Evolutionary conservation across 2,329 filamentous ascomycete genomes (phyloP), one percentile per base, ranked within the genome.

Genomic region (Xylariaceae sp.): DNA sequence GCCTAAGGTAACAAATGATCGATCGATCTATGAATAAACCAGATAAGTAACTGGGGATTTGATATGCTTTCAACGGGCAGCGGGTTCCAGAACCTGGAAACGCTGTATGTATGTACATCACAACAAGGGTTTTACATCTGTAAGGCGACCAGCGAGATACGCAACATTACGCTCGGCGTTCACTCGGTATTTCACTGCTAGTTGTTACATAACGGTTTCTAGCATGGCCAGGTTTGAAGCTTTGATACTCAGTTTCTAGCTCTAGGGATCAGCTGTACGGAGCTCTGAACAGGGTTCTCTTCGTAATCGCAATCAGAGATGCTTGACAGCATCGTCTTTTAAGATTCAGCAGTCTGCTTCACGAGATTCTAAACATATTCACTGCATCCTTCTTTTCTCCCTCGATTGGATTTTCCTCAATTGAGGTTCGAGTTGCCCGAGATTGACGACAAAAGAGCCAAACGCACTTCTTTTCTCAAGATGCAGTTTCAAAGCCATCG

Each of bases 401-500:
- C 32, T 37, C 14, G 32, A 10, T 12, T 37, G 14, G 26, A 3
- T 32, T 46, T 42, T 14, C 18, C 18, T 40, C 20, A 43, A 32
- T 44, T 44, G 54, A 53, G 47, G 2, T 42, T 56, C 47, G 51
- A 57, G 9, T 54, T 49, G 12, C 23, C 37, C 26, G 20, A 26
- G 16, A 45, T 57, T 42, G 45, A 7, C 14, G 32, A 16, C 32
- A 58, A 19, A 37, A 53, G 37, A 50, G 42, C 44, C 16, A 19
- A 53, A 29, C 47, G 41, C 10, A n/a, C 7, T 18, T 9, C 44
- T 26, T 56, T 48, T 44, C 18, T n/a, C 50, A 65, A 52, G 21
- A 71, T 71, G 68, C 67, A 65, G 48, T 37, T 65, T 42, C 55
- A 37, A 19, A 65, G 51, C 42, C 51, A 47, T 18, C 46, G 44